These are phyloP conservation scores for Cenchrus americanus DNA, from an alignment of 176 grass and related monocot genomes.

Conservation along the genomic window DNA sequence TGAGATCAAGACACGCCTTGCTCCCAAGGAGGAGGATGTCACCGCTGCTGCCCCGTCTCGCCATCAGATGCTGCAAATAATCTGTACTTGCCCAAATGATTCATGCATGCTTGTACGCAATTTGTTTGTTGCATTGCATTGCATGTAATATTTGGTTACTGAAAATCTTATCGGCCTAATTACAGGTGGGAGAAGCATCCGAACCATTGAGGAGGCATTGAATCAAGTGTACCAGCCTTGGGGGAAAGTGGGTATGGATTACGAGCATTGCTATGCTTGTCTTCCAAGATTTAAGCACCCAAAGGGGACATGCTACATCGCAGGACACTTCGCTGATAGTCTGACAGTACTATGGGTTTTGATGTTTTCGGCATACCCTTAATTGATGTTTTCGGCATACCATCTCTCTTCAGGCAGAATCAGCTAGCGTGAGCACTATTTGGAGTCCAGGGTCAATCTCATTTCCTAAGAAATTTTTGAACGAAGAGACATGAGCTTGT, in stretches of 20 bases:
- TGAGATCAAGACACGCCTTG: background rate
- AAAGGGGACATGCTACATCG: background rate
- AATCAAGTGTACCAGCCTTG: background rate
- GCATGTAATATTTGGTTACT: background rate
- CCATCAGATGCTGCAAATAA: background rate
- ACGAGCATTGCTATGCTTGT: background rate
- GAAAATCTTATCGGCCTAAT: background rate
- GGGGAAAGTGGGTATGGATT: background rate
- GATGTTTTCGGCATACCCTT: background rate
- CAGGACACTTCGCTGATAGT: background rate
- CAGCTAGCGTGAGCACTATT: no score
- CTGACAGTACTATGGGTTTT: background rate
- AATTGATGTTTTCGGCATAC: background rate
- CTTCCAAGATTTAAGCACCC: background rate
- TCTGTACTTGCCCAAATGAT: background rate
- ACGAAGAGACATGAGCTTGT: no score
- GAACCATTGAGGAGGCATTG: background rate
- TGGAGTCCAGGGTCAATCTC: no score
- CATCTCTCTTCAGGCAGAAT: background rate
- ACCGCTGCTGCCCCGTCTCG: background rate
- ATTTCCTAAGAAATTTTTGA: no score
- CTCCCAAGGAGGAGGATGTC: background rate
- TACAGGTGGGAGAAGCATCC: background rate
- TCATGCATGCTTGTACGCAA: background rate
- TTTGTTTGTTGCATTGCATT: no score